Evolutionary conservation across 2,329 filamentous ascomycete species (phyloP).

Genomic region (Ophiobolus disseminans): DNA sequence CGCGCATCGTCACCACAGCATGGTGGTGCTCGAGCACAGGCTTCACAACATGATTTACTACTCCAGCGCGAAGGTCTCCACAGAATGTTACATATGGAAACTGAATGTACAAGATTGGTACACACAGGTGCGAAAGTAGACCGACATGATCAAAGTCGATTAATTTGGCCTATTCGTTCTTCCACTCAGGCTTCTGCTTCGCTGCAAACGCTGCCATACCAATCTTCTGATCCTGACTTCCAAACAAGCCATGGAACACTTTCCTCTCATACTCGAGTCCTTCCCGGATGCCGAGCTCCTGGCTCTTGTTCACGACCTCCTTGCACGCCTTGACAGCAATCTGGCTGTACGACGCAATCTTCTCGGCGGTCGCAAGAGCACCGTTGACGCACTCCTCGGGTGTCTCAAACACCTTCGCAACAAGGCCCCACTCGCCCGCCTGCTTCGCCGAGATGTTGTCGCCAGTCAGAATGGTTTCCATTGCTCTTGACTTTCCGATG

Average conservation of each 20-base stretch:
- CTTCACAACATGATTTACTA: no score
- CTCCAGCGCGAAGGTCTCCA: no score
- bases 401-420: slow-evolving; percentile 78
- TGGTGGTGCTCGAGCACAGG: no score
- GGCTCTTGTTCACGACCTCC: slow-evolving; percentile 99
- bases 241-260: slow-evolving; percentile 92
- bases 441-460: slow-evolving; percentile 81
- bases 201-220: slow-evolving; percentile 93
- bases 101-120: no score
- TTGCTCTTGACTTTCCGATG: slow-evolving; percentile 55
- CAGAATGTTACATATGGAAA: no score
- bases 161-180: slow-evolving; percentile 66
- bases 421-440: slow-evolving; percentile 89
- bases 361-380: slow-evolving; percentile 82
- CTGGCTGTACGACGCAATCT: slow-evolving; percentile 83
- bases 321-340: slow-evolving; percentile 91
- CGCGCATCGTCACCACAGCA: no score
- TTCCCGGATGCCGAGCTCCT: slow-evolving; percentile 85
- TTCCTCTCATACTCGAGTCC: slow-evolving; percentile 94
- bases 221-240: slow-evolving; percentile 95
- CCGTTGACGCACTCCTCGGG: slow-evolving; percentile 84
- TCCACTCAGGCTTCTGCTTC: slow-evolving; percentile 94
- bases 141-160: not conserved
- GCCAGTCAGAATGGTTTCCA: slow-evolving; percentile 57
- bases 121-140: no score